Evolutionary conservation across 2,329 filamentous ascomycete genomes (phyloP).

Genomic region (Pseudopyrenochaeta lycopersici): DNA sequence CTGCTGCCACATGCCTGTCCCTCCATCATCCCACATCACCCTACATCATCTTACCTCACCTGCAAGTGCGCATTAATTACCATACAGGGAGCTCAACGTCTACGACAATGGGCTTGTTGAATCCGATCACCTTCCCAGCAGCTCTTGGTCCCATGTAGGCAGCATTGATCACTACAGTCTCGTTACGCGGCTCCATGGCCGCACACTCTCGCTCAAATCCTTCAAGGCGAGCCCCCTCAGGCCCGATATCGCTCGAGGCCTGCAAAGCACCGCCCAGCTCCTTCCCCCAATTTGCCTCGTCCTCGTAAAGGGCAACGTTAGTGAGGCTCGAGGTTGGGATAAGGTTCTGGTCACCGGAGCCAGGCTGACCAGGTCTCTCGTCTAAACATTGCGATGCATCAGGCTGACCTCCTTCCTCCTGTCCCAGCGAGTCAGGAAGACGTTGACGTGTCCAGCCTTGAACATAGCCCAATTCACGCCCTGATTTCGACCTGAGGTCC

Average conservation of each 20-base stretch:
- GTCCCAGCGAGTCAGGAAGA: constrained; percentile 17
- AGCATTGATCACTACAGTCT: constrained; percentile 84
- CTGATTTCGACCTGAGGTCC: constrained; percentile 61
- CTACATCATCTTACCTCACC: constrained; percentile 14
- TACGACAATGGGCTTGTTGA: constrained; percentile 85
- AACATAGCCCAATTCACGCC: constrained; percentile 43
- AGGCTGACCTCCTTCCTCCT: constrained; percentile 27
- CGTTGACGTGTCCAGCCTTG: constrained; percentile 38
- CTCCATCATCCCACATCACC: constrained; percentile 19
- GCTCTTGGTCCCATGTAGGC: constrained; percentile 75
- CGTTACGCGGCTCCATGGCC: constrained; percentile 56
- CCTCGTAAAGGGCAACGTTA: constrained; percentile 22
- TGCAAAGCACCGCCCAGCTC: constrained; percentile 26
- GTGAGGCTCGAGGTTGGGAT: constrained; percentile 32
- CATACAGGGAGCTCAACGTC: constrained; percentile 76
- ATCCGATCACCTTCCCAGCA: constrained; percentile 63
- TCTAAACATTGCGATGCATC: constrained; percentile 7
- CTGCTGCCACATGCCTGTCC: constrained; percentile 18
- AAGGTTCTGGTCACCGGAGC: constrained; percentile 30
- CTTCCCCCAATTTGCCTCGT: constrained; percentile 30
- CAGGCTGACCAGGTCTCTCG: constrained; percentile 15
- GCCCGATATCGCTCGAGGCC: constrained; percentile 31
- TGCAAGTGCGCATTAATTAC: constrained; percentile 36
- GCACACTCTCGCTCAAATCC: neutral
- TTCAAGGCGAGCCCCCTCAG: constrained; percentile 30